Evolutionary conservation across 148 eudicot species (phyloP).

Genomic region (Nyssa sinensis): DNA sequence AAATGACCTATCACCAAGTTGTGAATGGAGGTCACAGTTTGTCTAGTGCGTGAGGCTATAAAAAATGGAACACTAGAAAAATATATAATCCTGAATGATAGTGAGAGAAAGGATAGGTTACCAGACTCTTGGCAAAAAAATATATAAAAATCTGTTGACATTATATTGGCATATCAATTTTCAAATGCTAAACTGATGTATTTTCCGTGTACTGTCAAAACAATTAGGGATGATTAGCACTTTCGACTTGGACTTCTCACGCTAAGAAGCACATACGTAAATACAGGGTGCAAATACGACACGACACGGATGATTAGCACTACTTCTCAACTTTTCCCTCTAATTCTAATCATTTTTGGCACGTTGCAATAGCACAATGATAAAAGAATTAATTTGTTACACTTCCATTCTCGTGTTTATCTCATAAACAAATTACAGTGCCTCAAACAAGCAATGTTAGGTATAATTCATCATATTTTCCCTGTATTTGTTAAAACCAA

Average conservation of each 20-base stretch:
- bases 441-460: no score
- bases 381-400: neutral
- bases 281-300: no score
- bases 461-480: no score
- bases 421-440: neutral
- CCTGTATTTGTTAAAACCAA: no score
- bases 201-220: neutral
- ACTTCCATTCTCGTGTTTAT: neutral
- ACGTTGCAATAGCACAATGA: neutral
- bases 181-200: neutral
- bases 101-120: neutral
- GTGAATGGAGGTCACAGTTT: neutral
- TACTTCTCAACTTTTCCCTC: neutral
- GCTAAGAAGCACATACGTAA: no score
- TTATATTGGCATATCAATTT: neutral
- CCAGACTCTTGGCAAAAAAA: neutral
- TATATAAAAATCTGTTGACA: neutral
- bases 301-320: no score
- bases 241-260: no score
- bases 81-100: neutral
- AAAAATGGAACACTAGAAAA: neutral
- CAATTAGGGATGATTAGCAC: neutral
- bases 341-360: neutral
- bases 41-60: neutral
- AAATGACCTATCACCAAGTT: neutral